Evolutionary conservation across 208 protist species (phyloP).

Genomic region (Crithidia expoeki): DNA sequence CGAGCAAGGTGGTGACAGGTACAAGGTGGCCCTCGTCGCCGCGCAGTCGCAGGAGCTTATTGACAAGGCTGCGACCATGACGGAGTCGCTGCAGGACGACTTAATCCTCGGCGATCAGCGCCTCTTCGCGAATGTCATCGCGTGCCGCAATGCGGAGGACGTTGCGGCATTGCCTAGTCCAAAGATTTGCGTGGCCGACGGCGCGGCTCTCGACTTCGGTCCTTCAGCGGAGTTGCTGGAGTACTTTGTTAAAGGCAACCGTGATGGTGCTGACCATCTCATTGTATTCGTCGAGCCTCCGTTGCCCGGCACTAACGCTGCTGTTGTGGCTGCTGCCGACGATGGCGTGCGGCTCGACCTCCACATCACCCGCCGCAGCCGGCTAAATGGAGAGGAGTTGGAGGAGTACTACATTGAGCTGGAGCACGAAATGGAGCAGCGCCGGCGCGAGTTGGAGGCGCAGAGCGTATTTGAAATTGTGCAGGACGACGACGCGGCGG

Average conservation of each 20-base stretch:
- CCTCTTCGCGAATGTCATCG: constrained; percentile 77
- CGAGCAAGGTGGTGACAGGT: constrained; percentile 79
- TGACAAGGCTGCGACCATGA: constrained; percentile 85
- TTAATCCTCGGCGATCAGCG: constrained; percentile 72
- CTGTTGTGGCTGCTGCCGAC: constrained; percentile 28
- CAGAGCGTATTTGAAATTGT: constrained; percentile 50
- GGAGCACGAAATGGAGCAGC: constrained; percentile 64
- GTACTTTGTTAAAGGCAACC: constrained; percentile 39
- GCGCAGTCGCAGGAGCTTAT: constrained; percentile 80
- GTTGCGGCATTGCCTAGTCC: constrained; percentile 57
- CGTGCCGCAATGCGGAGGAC: constrained; percentile 78
- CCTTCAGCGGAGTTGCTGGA: constrained; percentile 73
- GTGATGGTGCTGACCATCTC: constrained; percentile 60
- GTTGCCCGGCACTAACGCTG: constrained; percentile 60
- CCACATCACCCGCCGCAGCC: constrained; percentile 47
- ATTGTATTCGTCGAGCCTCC: constrained; percentile 66
- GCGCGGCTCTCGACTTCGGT: constrained; percentile 74
- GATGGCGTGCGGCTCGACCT: constrained; percentile 52
- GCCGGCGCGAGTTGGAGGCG: constrained; percentile 44
- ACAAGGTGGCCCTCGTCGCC: constrained; percentile 81
- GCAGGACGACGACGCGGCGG: constrained; percentile 41
- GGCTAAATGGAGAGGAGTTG: constrained; percentile 79
- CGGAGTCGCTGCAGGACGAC: constrained; percentile 75
- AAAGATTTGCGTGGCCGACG: constrained; percentile 83
- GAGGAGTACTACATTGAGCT: constrained; percentile 86